phyloP scores from a whole-genome alignment of 305 asterid species.

The Solanum chacoense region DNA sequence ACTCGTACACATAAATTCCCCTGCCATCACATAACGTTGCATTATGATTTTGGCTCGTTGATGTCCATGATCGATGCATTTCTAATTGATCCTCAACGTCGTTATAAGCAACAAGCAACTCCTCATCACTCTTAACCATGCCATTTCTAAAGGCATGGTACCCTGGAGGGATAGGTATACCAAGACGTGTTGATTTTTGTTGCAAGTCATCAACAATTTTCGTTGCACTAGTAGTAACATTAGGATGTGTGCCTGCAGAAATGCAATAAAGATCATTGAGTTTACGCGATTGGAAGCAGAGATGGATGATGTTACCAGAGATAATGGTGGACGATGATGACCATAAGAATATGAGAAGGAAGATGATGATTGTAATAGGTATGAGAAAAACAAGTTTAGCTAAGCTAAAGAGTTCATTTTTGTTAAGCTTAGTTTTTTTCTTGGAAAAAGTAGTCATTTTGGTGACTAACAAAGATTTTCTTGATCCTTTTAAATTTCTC shows the following conservation, averaged over 20 bases:
- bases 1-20: conserved; percentile 50
- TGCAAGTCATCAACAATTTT: neutral
- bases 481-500: neutral
- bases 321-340: conserved; percentile 44
- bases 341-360: conserved; percentile 37
- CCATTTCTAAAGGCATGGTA: neutral
- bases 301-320: conserved; percentile 39
- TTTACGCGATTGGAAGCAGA: conserved; percentile 49
- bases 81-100: conserved; percentile 29
- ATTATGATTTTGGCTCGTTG: neutral
- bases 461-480: neutral
- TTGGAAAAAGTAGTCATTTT: neutral
- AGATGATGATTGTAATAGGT: conserved; percentile 21
- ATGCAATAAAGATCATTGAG: conserved; percentile 45
- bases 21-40: neutral
- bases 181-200: neutral
- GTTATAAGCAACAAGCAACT: conserved; percentile 16
- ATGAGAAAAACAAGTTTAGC: conserved; percentile 12
- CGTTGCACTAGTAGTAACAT: neutral
- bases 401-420: neutral
- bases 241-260: conserved; percentile 46
- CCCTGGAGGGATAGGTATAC: conserved; percentile 6
- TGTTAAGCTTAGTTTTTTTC: neutral
- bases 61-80: conserved; percentile 42
- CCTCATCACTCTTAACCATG: conserved; percentile 7